A percentile compares a stretch with the other conserved stretches of the same genome.
Conservation (phyloP, 2,329 filamentous ascomycete species). For the Ophiostoma ulmi region DNA sequence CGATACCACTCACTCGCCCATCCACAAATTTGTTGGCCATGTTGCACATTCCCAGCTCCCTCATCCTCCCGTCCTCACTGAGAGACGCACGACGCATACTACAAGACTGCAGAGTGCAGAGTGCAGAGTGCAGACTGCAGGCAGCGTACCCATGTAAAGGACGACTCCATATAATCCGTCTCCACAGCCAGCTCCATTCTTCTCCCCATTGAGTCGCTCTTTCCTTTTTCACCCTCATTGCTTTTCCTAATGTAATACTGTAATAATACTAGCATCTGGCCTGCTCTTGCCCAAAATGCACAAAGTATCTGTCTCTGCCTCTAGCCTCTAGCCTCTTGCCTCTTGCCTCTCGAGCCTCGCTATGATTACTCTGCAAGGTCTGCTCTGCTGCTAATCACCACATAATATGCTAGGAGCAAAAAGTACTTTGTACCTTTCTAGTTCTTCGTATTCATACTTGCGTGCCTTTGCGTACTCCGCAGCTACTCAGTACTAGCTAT, state of each 20-base stretch:
- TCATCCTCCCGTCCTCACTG: not conserved
- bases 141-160: constrained; percentile 1
- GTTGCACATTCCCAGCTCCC: constrained; percentile 9
- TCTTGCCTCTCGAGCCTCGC: too few species aligned
- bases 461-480: not conserved
- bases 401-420: too few species aligned
- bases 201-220: constrained; percentile 13
- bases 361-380: too few species aligned
- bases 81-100: not conserved
- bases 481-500: not conserved
- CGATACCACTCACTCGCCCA: not conserved
- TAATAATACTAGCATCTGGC: too few species aligned
- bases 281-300: too few species aligned
- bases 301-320: too few species aligned
- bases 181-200: constrained; percentile 15
- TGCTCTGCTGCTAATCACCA: too few species aligned
- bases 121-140: not conserved
- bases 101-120: not conserved
- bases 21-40: not conserved
- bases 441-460: not conserved
- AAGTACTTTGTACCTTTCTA: not conserved
- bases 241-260: not conserved
- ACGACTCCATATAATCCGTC: not conserved
- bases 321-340: too few species aligned
- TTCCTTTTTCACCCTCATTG: constrained; percentile 4